These are phyloP conservation scores for Entamoeba invadens DNA, from an alignment of 208 protist genomes.

Conservation along the genomic window DNA sequence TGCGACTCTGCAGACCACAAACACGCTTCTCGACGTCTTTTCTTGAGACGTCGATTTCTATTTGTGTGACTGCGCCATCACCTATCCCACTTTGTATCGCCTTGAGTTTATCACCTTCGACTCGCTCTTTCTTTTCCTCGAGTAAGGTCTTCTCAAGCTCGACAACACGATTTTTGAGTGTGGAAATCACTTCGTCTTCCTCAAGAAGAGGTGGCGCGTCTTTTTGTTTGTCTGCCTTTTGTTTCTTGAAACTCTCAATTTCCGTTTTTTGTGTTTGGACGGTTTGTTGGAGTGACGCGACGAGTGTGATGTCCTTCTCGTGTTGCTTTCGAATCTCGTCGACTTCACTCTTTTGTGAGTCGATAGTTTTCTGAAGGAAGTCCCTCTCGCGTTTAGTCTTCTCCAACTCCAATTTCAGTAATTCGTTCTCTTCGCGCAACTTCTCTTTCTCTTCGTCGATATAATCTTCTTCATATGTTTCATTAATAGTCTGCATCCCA, in stretches of 20 bases:
- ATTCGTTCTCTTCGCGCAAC: neutral
- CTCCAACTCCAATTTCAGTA: neutral
- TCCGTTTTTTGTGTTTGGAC: neutral
- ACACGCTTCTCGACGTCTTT: neutral
- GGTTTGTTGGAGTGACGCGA: neutral
- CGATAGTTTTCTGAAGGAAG: neutral
- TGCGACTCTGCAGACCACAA: neutral
- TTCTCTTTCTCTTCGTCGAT: neutral
- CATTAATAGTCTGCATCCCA: neutral
- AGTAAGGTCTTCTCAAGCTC: neutral
- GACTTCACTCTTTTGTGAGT: neutral
- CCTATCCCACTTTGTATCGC: neutral
- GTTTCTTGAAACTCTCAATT: neutral
- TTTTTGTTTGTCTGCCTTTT: neutral
- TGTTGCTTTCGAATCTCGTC: neutral
- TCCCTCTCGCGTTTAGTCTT: neutral
- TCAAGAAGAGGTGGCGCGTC: neutral
- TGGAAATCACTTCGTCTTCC: neutral
- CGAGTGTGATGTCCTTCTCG: neutral
- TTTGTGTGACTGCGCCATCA: neutral
- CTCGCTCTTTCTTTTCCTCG: neutral
- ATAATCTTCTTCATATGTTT: neutral
- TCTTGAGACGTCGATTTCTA: neutral
- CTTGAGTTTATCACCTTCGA: neutral
- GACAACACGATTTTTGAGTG: neutral